Evolutionary conservation across 495 filamentous ascomycete genomes (phyloP), one percentile per base, ranked within the genome.

Genomic region (Penicillium cosmopolitanum): DNA sequence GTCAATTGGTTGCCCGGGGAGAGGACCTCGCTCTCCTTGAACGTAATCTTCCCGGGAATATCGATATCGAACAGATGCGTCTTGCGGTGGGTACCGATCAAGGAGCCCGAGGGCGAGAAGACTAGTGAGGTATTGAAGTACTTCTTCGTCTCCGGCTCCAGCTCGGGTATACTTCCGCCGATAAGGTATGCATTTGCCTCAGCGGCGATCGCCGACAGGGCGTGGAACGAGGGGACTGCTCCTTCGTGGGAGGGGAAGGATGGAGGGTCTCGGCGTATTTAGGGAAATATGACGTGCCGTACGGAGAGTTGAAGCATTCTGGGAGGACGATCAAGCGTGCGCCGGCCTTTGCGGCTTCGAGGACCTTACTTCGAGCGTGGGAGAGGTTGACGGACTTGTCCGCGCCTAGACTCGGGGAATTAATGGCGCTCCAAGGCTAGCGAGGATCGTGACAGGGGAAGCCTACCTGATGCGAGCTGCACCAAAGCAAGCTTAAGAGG

Each of bases 31-130:
- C 86, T 90, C 74, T 99, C 95, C 58, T 84, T 84, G 79, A 99
- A 99, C 13, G 69, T 87, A 71, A 99, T 97, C 72, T 91, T 91
- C 31, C 92, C 93, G 2, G 95, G 95, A 66, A 99, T 99, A 71
- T 94, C 89, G 66, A 99, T 99, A 77, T 99, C 95, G 77, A 99
- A 99, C n/a, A 99, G 82, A 71, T 99, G 95, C 18, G 95, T 85
- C 73, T 99, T 99, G 60, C 95, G 86, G 69, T 99, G 93, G 3
- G 85, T 90, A 4, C 87, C 91, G 10, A 98, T 81, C n/a, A 97
- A 79, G 9, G 80, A 70, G 1, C 95, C 95, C 1, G 82, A 64
- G 0, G 93, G 92, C 12, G 78, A 82, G 74, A 98, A 98, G 1
- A 89, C 86, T 34, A 98, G 81, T 8, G 83, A 88, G 9, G 95